Evolutionary conservation across 306 rosid species (phyloP), one percentile per base, ranked within the genome.

Genomic region (Benincasa hispida): DNA sequence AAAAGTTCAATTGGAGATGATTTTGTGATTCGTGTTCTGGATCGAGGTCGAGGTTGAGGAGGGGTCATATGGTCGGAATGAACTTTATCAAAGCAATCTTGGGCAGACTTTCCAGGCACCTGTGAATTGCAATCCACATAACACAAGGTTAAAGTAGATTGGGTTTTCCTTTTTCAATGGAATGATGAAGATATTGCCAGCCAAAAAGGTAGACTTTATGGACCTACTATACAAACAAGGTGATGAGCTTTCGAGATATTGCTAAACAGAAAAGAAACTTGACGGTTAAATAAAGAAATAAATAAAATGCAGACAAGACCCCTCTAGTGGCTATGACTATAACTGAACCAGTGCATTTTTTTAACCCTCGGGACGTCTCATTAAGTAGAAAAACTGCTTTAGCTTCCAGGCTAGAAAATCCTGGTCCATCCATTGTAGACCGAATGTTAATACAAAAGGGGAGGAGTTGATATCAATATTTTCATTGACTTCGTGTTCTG

Each of bases 101-200:
- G 95, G 77, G 89, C 91, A 77, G 94, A 85, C 83, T 94, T 94
- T 80, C 95, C 97, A 3, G 94, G 93, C 50, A 91, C 98, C 98
- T 91, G 82, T 70, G 67, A 76, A 55, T 70, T 45, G 82, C 53
- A 87, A 82, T 34, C 35, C 68, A 79, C 41, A 79, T 55, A 54
- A 24, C 19, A 30, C 57, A 54, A 79, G 30, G 53, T 67, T 67
- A 67, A 67, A 67, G 74, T 67, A 67, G 32, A 37, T 11, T 21
- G 11, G 8, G 48, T 39, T 67, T 67, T 22, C 30, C n/a, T 39
- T 67, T 67, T 41, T 39, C 74, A 37, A 67, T 5, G 19, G 17
- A 66, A 66, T n/a, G 73, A 63, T 37, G 48, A 66, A 19, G 73
- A n/a, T 37, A 39, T n/a, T 66, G 73, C 51, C 25, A 37, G 30